Conservation (phyloP, 2,329 filamentous ascomycete species). For the Ambrosiella beaveri region DNA sequence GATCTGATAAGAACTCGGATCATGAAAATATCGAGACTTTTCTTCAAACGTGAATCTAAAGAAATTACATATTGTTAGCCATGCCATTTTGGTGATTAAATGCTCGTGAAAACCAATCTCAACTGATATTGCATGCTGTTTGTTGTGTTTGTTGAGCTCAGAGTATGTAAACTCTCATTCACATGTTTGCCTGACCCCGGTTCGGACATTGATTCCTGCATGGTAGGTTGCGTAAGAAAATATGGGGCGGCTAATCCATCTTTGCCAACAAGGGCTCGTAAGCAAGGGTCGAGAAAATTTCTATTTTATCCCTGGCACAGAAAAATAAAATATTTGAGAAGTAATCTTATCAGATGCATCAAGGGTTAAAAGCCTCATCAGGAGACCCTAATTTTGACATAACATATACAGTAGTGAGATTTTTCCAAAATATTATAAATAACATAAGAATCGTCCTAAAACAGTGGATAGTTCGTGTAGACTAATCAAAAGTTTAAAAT, state of each 20-base stretch:
- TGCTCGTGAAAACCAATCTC: too few species aligned
- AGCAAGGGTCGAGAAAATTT: neutral
- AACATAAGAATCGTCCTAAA: too few species aligned
- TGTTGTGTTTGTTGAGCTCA: neutral
- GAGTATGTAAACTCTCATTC: neutral
- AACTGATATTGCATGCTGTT: too few species aligned
- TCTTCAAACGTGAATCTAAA: neutral
- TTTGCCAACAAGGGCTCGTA: neutral
- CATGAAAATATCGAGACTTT: neutral
- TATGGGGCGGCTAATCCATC: neutral
- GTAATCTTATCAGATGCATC: constrained; percentile 7
- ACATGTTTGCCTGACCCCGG: neutral
- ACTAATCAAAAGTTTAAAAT: too few species aligned
- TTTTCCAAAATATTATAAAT: too few species aligned
- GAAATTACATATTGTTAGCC: neutral
- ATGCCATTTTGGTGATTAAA: too few species aligned
- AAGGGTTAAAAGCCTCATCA: neutral
- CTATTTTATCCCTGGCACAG: neutral
- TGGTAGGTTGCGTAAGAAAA: neutral
- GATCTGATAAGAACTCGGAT: neutral
- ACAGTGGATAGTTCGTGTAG: too few species aligned
- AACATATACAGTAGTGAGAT: too few species aligned
- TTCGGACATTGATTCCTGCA: neutral
- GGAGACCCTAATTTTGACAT: neutral
- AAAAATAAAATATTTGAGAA: neutral